phyloP scores from a whole-genome alignment of 805 yeast genomes.

The Kuraishia cidri region DNA sequence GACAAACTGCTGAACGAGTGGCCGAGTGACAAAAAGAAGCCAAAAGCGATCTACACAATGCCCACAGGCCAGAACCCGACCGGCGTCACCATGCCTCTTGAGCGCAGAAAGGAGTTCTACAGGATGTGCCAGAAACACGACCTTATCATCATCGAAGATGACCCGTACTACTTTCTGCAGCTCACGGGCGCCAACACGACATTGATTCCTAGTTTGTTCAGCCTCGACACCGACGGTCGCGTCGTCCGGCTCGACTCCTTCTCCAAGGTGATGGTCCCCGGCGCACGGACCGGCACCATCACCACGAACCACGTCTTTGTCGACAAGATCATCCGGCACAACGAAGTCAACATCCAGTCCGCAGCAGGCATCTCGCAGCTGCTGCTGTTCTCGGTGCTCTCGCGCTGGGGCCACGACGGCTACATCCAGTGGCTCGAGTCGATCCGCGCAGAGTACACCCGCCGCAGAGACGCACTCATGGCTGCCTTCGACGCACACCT shows the following conservation, averaged over 20 bases:
- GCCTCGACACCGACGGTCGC: slow-evolving; percentile 70
- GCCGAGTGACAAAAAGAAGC: slow-evolving; percentile 46
- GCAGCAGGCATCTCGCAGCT: slow-evolving; percentile 71
- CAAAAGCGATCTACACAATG: slow-evolving; percentile 58
- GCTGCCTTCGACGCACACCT: slow-evolving; percentile 40
- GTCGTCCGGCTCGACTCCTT: slow-evolving; percentile 73
- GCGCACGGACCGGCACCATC: slow-evolving; percentile 66
- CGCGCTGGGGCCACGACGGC: slow-evolving; percentile 57
- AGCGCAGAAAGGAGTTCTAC: slow-evolving; percentile 51
- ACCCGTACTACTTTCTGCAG: slow-evolving; percentile 64
- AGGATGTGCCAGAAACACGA: slow-evolving; percentile 58
- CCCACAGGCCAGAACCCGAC: slow-evolving; percentile 86
- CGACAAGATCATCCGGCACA: slow-evolving; percentile 42
- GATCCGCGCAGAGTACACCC: slow-evolving; percentile 51
- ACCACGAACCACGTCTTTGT: slow-evolving; percentile 51
- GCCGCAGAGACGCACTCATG: slow-evolving; percentile 53
- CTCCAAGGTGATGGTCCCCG: slow-evolving; percentile 75
- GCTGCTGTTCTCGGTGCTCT: slow-evolving; percentile 46
- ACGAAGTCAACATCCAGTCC: slow-evolving; percentile 66
- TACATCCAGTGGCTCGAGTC: slow-evolving; percentile 65
- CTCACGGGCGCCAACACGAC: slow-evolving; percentile 34
- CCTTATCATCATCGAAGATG: slow-evolving; percentile 70
- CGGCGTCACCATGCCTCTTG: slow-evolving; percentile 54
- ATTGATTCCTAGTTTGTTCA: slow-evolving; percentile 53
- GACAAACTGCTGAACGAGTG: slow-evolving; percentile 57